phyloP scores from a whole-genome alignment of 1,139 yeast species.

The Pichia sp. region DNA sequence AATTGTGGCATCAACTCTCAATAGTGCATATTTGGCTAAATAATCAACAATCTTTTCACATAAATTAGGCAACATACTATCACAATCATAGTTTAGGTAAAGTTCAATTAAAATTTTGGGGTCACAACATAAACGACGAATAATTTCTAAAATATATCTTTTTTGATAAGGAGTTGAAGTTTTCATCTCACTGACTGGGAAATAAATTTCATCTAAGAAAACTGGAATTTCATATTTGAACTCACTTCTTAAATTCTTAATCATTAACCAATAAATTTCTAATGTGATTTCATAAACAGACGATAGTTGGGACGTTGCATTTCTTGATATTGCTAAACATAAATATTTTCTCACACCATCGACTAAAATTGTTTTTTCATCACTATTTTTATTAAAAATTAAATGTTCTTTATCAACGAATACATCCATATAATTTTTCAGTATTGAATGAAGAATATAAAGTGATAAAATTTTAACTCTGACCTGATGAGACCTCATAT shows the following conservation, averaged over 20 bases:
- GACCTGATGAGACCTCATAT: slow-evolving; percentile 86
- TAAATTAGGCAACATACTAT: slow-evolving; percentile 71
- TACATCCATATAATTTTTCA: slow-evolving; percentile 78
- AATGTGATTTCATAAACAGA: slow-evolving; percentile 89
- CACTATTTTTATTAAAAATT: slow-evolving; percentile 50
- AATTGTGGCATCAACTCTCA: slow-evolving; percentile 58
- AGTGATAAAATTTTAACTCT: slow-evolving; percentile 85
- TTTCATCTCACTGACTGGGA: slow-evolving; percentile 89
- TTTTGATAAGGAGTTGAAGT: slow-evolving; percentile 91
- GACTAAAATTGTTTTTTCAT: slow-evolving; percentile 59
- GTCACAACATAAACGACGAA: slow-evolving; percentile 77
- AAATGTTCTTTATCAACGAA: slow-evolving; percentile 63
- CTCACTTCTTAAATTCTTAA: slow-evolving; percentile 76
- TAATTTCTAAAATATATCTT: slow-evolving; percentile 70
- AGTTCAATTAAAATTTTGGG: slow-evolving; percentile 89
- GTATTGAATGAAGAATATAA: slow-evolving; percentile 79
- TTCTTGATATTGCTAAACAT: slow-evolving; percentile 76
- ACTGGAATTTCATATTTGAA: slow-evolving; percentile 92
- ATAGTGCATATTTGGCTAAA: slow-evolving; percentile 64
- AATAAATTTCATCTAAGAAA: slow-evolving; percentile 85
- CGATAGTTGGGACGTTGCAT: slow-evolving; percentile 87
- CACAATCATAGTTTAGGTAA: slow-evolving; percentile 93
- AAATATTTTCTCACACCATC: slow-evolving; percentile 81
- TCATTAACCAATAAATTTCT: slow-evolving; percentile 87
- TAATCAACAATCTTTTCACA: slow-evolving; percentile 79